Percentiles rank a stretch among this genome's conserved stretches.
Conservation (phyloP, 305 asterid genomes). For the Fraxinus ornus region DNA sequence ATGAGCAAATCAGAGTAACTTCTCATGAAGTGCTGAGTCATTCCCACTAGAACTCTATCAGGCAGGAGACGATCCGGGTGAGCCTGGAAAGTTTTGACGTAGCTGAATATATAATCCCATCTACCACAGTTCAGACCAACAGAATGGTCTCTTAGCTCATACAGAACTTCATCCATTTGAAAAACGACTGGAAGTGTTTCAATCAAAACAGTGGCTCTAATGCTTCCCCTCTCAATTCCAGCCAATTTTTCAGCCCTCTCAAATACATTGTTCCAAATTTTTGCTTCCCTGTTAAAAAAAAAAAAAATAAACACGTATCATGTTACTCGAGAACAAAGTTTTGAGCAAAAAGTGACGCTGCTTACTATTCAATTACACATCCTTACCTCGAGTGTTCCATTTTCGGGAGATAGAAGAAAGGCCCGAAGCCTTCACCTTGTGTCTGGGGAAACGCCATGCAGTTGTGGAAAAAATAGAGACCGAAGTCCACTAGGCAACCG, state of each 20-base stretch:
- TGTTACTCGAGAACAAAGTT: neutral
- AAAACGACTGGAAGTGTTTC: slow-evolving; percentile 92
- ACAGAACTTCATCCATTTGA: slow-evolving; percentile 83
- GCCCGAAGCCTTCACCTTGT: slow-evolving; percentile 79
- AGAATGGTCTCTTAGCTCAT: slow-evolving; percentile 74
- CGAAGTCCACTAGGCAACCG: slow-evolving; percentile 80
- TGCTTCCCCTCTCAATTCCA: slow-evolving; percentile 72
- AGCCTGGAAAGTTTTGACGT: slow-evolving; percentile 76
- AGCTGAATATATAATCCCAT: slow-evolving; percentile 96
- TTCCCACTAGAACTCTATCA: slow-evolving; percentile 81
- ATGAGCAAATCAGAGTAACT: slow-evolving; percentile 82
- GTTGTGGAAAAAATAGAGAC: slow-evolving; percentile 87
- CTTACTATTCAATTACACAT: neutral
- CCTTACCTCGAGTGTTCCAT: slow-evolving; percentile 85
- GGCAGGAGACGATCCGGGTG: slow-evolving; percentile 84
- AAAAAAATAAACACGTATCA: neutral
- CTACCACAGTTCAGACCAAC: slow-evolving; percentile 85
- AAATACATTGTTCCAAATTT: slow-evolving; percentile 27
- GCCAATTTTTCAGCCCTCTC: slow-evolving; percentile 62
- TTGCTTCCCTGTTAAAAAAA: neutral
- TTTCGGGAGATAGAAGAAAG: slow-evolving; percentile 92
- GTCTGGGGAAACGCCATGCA: slow-evolving; percentile 48
- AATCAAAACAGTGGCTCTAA: slow-evolving; percentile 84
- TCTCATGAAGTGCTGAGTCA: slow-evolving; percentile 85
- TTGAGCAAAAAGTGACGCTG: neutral